These are phyloP conservation scores for Exobasidium rhododendri DNA, from an alignment of 1,284 basidiomycete genomes.

Conservation along the genomic window DNA sequence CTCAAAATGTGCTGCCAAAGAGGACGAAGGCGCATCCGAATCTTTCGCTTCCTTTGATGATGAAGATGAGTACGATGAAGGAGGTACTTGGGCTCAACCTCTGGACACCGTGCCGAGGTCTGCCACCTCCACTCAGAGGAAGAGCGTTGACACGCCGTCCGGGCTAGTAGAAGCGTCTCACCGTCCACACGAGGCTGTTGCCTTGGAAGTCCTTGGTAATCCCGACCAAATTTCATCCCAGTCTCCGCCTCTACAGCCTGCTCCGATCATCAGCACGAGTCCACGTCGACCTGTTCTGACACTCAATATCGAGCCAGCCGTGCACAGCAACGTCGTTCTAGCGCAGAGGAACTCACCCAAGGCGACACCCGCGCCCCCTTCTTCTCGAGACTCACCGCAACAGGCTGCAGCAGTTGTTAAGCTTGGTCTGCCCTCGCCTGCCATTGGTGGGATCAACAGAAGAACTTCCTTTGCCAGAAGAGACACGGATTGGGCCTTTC, in stretches of 20 bases:
- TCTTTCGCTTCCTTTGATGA: constrained; percentile 31
- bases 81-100: constrained; percentile 50
- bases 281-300: constrained; percentile 41
- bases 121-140: background rate
- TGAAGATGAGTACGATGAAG: constrained; percentile 40
- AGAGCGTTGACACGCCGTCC: background rate
- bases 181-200: background rate
- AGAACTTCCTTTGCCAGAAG: constrained; percentile 41
- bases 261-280: constrained; percentile 6
- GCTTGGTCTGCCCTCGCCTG: background rate
- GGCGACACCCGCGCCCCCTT: background rate
- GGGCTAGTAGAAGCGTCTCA: background rate
- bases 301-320: constrained; percentile 30
- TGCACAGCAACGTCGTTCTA: background rate
- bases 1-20: background rate
- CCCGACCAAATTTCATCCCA: constrained; percentile 11
- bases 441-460: background rate
- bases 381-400: background rate
- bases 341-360: background rate
- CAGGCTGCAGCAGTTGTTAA: background rate
- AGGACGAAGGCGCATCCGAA: constrained; percentile 33
- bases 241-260: constrained; percentile 1
- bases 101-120: constrained; percentile 24
- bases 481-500: constrained; percentile 60
- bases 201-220: background rate